Percentiles rank a stretch among this genome's conserved stretches.
Evolutionary conservation across 495 filamentous ascomycete species (phyloP).

Genomic region (Penicillium alfredii): DNA sequence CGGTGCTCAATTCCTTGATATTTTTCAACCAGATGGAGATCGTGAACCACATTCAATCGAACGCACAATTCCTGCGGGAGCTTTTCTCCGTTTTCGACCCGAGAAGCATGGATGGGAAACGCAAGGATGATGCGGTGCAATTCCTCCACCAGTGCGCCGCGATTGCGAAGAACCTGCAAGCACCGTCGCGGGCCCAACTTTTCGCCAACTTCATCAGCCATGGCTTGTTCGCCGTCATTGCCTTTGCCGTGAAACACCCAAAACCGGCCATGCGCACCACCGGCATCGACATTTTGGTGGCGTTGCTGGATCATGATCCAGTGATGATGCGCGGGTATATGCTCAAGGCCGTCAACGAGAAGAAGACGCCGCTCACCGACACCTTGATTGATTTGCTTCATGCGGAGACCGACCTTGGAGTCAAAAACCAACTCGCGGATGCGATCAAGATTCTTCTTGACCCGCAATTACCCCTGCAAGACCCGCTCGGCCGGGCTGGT

Average conservation of each 20-base stretch:
- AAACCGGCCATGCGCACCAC: conserved; percentile 85
- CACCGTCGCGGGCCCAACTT: conserved; percentile 66
- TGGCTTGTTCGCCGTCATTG: conserved; percentile 84
- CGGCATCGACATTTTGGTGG: conserved; percentile 88
- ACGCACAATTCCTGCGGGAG: conserved; percentile 70
- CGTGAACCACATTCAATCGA: conserved; percentile 81
- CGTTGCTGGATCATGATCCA: conserved; percentile 93
- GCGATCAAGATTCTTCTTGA: conserved; percentile 92
- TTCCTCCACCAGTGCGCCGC: conserved; percentile 96
- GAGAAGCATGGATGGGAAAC: conserved; percentile 54
- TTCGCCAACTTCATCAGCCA: conserved; percentile 86
- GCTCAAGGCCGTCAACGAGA: conserved; percentile 83
- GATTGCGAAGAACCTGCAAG: conserved; percentile 91
- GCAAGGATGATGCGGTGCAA: conserved; percentile 88
- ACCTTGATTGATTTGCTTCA: conserved; percentile 90
- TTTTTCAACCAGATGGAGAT: conserved; percentile 99
- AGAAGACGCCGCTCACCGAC: conserved; percentile 81
- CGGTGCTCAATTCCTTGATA: conserved; percentile 93
- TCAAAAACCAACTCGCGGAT: conserved; percentile 94
- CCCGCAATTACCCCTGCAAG: conserved; percentile 58
- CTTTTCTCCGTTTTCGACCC: conserved; percentile 83
- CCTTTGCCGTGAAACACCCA: conserved; percentile 77
- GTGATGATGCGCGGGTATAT: conserved; percentile 89
- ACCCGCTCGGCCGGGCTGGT: conserved; percentile 60
- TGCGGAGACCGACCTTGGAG: conserved; percentile 84